Base-by-base conservation (phyloP, 106 monocot genomes). In the Acanthochlamys bracteata region DNA sequence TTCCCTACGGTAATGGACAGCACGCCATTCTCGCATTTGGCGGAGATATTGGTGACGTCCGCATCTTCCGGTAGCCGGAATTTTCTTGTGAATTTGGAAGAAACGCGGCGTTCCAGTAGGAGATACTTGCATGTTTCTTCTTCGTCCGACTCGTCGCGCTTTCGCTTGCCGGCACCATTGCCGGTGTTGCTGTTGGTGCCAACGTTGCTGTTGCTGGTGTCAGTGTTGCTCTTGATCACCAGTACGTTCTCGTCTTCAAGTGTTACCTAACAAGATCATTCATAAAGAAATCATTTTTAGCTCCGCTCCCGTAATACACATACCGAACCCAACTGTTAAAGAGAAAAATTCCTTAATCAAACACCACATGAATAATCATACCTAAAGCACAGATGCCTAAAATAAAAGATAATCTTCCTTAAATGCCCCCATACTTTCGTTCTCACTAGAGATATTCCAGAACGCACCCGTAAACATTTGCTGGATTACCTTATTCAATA, bases 1-100 rank as follows among this genome's bases (percentile, higher is more conserved):
- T 82, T 87, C 69, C 67, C 80, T 25, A 89, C 83, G 7, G 62
- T 63, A 25, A 93, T 80, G 2, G 71, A 77, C 20, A 93, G 82
- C 66, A 82, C 84, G 6, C 93, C 93, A 27, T 85, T 67, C 80
- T 93, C 84, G 56, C 84, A 88, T 57, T 71, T 82, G 21, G 93
- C 93, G 0, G 85, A 39, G 70, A 89, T 79, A 4, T 66, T 75
- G 10, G 64, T 39, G 0, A 61, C 4, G 53, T 89, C 66, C 7
- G 88, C 67, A 69, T 93, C 78, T 17, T 80, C 80, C 17, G 88
- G 84, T 15, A 93, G 82, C 20, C 73, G 47, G 62, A 93, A 93
- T 43, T 76, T 93, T 73, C 82, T 63, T 42, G 33, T 0, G 65
- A 93, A 85, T 71, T 68, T 75, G 19, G 41, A 15, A 2, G 63